Evolutionary conservation across 106 monocot species (phyloP).

Genomic region (Dendrobium catenatum): DNA sequence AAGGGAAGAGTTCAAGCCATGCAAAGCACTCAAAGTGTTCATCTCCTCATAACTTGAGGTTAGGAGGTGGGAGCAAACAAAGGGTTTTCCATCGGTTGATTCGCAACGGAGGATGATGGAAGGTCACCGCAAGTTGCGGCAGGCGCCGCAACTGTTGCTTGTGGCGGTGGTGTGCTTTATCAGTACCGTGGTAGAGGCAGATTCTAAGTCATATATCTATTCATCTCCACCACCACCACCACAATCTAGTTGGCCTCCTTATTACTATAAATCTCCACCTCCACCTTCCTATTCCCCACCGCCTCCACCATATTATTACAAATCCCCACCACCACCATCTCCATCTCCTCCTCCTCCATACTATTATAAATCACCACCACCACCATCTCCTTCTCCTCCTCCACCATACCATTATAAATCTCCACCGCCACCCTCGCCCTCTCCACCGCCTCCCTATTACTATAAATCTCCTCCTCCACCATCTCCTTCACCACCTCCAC

Average conservation of each 20-base stretch:
- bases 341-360: too few relatives aligned
- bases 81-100: not conserved
- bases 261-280: slow-evolving; percentile 1
- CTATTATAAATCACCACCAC: too few relatives aligned
- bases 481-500: too few relatives aligned
- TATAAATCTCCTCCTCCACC: too few relatives aligned
- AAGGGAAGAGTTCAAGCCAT: not conserved
- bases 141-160: not conserved
- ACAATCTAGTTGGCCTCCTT: not conserved
- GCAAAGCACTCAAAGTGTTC: not conserved
- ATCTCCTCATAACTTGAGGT: not conserved
- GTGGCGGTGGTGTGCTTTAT: not conserved
- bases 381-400: too few relatives aligned
- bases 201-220: not conserved
- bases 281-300: not conserved
- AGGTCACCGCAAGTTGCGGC: not conserved
- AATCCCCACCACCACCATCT: too few relatives aligned
- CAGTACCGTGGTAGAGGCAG: slow-evolving; percentile 1
- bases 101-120: not conserved
- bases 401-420: too few relatives aligned
- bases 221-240: not conserved
- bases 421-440: too few relatives aligned
- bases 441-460: too few relatives aligned
- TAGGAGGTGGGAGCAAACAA: not conserved
- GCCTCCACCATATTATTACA: too few relatives aligned